phyloP scores from a whole-genome alignment of 2,329 filamentous ascomycete genomes.

The Aspergillus uvarum region DNA sequence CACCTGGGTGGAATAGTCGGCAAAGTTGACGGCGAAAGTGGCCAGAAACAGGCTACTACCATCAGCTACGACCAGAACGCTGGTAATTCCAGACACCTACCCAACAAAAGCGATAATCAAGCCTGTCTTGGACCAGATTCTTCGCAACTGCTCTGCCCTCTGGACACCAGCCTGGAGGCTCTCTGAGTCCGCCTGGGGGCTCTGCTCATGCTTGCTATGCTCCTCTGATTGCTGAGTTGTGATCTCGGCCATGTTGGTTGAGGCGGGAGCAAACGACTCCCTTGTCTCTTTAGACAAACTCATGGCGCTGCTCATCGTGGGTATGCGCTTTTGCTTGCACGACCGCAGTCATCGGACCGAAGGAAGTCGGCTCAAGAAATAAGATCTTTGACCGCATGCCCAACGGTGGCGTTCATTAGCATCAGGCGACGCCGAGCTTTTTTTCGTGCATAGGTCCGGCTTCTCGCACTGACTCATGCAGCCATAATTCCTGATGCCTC shows the following conservation, averaged over 20 bases:
- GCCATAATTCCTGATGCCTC: background rate
- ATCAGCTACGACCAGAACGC: background rate
- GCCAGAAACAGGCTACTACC: slow-evolving; percentile 18
- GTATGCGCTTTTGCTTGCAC: background rate
- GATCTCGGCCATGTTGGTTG: background rate
- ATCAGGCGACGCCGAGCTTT: background rate
- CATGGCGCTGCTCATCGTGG: background rate
- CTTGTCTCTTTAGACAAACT: background rate
- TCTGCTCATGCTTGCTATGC: slow-evolving; percentile 8
- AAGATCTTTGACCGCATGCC: background rate
- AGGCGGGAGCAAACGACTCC: background rate
- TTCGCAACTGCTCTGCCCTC: slow-evolving; percentile 21
- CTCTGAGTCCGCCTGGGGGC: background rate
- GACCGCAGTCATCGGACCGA: background rate
- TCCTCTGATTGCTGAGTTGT: background rate
- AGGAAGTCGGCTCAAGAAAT: background rate
- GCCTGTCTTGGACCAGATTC: slow-evolving; percentile 21
- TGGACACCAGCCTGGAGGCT: slow-evolving; percentile 23
- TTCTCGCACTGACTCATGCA: background rate
- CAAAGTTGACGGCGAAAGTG: slow-evolving; percentile 22
- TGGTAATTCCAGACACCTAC: background rate
- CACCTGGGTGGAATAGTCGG: slow-evolving; percentile 24
- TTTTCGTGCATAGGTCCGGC: background rate
- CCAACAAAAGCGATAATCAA: slow-evolving; percentile 21
- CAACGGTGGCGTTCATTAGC: background rate